Evolutionary conservation across 129 eudicot species (phyloP).

Genomic region (Mikania micrantha): DNA sequence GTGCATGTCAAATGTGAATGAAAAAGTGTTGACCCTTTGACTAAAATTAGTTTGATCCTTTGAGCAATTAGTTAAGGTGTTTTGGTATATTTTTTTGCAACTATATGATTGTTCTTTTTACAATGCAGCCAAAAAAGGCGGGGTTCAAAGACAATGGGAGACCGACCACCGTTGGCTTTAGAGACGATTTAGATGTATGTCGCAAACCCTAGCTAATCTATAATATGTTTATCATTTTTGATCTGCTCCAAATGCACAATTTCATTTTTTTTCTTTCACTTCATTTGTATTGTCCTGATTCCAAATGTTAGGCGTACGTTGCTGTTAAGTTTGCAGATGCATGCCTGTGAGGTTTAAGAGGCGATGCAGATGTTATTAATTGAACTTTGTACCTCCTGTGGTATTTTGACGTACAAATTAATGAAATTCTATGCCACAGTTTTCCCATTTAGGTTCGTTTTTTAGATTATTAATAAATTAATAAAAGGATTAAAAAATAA

Average conservation of each 20-base stretch:
- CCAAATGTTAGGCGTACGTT: slow-evolving; percentile 78
- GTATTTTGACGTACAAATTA: slow-evolving; percentile 22
- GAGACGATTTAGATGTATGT: too few relatives aligned
- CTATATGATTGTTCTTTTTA: not conserved
- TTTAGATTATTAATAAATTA: too few relatives aligned
- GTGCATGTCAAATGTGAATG: not conserved
- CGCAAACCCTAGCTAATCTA: too few relatives aligned
- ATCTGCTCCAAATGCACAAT: not conserved
- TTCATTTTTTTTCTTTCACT: not conserved
- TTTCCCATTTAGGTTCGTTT: not conserved
- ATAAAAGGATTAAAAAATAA: not conserved
- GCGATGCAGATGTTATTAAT: slow-evolving; percentile 60
- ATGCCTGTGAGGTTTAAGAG: slow-evolving; percentile 76
- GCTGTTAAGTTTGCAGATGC: slow-evolving; percentile 91
- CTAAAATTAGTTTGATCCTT: not conserved
- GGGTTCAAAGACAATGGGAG: too few relatives aligned
- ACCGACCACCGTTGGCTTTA: too few relatives aligned
- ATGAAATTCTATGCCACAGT: not conserved
- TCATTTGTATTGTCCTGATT: not conserved
- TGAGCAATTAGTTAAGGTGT: not conserved
- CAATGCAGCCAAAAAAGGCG: too few relatives aligned
- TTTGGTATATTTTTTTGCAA: not conserved
- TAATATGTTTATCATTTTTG: not conserved
- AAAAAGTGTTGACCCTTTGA: not conserved
- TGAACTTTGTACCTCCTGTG: slow-evolving; percentile 83